phyloP scores from a whole-genome alignment of 2,329 filamentous ascomycete genomes.

The Rosellinia necatrix region DNA sequence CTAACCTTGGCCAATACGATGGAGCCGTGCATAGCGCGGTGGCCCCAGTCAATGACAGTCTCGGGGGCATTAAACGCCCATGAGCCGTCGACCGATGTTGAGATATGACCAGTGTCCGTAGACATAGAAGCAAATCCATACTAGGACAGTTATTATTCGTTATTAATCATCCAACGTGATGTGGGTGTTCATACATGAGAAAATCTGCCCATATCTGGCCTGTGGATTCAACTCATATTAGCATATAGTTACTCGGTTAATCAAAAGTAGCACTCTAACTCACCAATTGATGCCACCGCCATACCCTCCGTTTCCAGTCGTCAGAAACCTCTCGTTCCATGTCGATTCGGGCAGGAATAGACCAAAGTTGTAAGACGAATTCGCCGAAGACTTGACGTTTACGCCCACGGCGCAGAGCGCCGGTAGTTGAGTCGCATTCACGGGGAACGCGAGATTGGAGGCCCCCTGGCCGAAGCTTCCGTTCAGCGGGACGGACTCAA shows the following conservation, averaged over 20 bases:
- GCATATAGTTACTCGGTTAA: neutral
- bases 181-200: conserved; percentile 29
- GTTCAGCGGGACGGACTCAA: conserved; percentile 32
- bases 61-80: conserved; percentile 49
- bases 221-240: conserved; percentile 12
- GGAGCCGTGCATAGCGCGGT: conserved; percentile 53
- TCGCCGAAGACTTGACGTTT: conserved; percentile 39
- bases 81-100: conserved; percentile 35
- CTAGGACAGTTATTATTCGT: conserved; percentile 15
- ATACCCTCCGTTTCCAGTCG: conserved; percentile 38
- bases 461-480: conserved; percentile 34
- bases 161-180: neutral
- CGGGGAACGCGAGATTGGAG: conserved; percentile 30
- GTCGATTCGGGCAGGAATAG: conserved; percentile 39
- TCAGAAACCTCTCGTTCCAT: conserved; percentile 38
- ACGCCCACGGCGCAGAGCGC: conserved; percentile 39
- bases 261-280: too few relatives aligned
- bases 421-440: conserved; percentile 35
- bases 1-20: conserved; percentile 49
- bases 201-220: conserved; percentile 49
- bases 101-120: conserved; percentile 51
- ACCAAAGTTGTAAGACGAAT: conserved; percentile 40
- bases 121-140: conserved; percentile 50
- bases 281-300: conserved; percentile 43
- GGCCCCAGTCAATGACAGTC: conserved; percentile 46